These are phyloP conservation scores for Sarocladiaceae sp. DNA, from an alignment of 2,329 filamentous ascomycete species.

Conservation along the genomic window DNA sequence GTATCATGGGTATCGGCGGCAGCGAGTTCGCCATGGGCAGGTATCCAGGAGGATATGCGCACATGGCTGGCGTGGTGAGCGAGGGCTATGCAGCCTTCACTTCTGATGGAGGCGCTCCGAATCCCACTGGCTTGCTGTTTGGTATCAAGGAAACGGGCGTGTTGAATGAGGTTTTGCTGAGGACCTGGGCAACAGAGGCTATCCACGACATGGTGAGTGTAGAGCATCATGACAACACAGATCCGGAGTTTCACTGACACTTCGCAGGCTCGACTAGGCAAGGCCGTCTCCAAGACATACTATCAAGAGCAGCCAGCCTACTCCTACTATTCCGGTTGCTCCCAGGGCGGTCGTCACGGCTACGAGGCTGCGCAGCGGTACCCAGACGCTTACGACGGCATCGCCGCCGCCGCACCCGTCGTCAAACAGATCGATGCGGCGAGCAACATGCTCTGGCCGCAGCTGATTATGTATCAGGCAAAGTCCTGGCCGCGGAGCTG, in stretches of 20 bases:
- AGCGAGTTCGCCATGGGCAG: constrained; percentile 21
- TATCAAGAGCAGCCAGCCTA: constrained; percentile 32
- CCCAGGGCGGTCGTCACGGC: constrained; percentile 49
- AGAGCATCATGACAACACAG: too few relatives aligned
- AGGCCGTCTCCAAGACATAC: constrained; percentile 34
- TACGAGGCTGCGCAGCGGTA: constrained; percentile 43
- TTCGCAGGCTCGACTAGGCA: constrained; percentile 30
- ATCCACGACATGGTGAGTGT: constrained; percentile 1
- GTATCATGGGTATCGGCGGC: constrained; percentile 24
- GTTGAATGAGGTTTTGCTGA: background rate
- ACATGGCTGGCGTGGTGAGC: constrained; percentile 12
- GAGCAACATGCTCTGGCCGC: constrained; percentile 6
- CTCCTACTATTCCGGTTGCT: constrained; percentile 46
- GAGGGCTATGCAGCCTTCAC: constrained; percentile 15
- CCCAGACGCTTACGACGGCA: constrained; percentile 47
- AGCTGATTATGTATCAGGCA: constrained; percentile 2
- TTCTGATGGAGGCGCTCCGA: constrained; percentile 14
- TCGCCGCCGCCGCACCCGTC: constrained; percentile 40
- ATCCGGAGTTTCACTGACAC: background rate
- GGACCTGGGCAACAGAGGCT: background rate
- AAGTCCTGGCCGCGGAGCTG: constrained; percentile 3
- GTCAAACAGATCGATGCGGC: constrained; percentile 23
- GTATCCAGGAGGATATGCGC: background rate
- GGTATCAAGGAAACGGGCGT: background rate
- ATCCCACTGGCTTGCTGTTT: background rate